Conservation (phyloP, 2,329 filamentous ascomycete species). For the Xylaria digitata region DNA sequence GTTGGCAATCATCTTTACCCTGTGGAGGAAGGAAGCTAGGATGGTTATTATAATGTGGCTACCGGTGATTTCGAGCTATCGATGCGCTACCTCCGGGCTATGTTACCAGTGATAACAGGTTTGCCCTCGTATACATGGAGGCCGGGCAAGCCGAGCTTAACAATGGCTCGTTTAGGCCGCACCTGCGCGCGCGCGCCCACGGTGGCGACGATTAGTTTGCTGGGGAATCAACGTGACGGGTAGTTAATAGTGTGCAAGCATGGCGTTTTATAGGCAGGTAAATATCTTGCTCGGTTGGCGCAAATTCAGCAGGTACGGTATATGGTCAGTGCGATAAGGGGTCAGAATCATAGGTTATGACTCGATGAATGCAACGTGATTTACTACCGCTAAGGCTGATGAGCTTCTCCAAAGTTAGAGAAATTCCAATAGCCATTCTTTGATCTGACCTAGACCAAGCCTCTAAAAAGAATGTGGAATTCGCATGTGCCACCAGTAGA, state of each 20-base stretch:
- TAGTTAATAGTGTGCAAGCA: slow-evolving; percentile 37
- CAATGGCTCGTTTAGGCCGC: slow-evolving; percentile 13
- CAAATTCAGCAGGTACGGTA: slow-evolving; percentile 29
- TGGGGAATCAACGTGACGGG: slow-evolving; percentile 10
- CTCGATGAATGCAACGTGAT: slow-evolving; percentile 24
- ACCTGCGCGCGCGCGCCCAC: background rate
- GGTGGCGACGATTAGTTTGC: slow-evolving; percentile 9
- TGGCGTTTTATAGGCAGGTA: slow-evolving; percentile 38
- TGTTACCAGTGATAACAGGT: background rate
- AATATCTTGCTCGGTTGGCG: slow-evolving; percentile 31
- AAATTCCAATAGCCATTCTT: background rate
- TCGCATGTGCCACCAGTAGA: background rate
- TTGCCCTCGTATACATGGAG: background rate
- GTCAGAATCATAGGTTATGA: slow-evolving; percentile 1
- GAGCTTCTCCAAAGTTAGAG: background rate
- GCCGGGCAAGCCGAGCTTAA: slow-evolving; percentile 2
- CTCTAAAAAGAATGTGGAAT: background rate
- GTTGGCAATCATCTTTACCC: slow-evolving; percentile 90
- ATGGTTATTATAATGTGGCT: background rate
- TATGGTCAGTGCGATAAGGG: slow-evolving; percentile 21
- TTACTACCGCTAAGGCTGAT: slow-evolving; percentile 9
- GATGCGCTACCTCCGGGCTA: background rate
- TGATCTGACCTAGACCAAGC: background rate
- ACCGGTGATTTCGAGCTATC: background rate
- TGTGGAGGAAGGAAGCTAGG: slow-evolving; percentile 71